These are phyloP conservation scores for Trametes sp. DNA, from an alignment of 1,284 basidiomycete genomes.

Conservation along the genomic window DNA sequence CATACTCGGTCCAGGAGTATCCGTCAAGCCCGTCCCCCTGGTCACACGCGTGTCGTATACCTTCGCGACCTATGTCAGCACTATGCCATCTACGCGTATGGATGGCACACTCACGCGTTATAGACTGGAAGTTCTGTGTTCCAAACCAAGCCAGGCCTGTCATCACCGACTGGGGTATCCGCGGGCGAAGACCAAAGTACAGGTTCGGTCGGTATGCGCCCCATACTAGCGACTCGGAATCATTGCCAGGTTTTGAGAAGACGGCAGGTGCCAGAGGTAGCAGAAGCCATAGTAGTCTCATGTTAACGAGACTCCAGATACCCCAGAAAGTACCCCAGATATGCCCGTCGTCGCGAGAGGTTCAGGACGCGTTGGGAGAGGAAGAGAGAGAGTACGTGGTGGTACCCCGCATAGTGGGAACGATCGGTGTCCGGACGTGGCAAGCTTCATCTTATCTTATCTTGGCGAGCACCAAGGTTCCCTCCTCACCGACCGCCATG, in stretches of 20 bases:
- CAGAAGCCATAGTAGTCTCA: slow-evolving; percentile 43
- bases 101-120: slow-evolving; percentile 59
- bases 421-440: slow-evolving; percentile 29
- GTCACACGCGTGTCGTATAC: slow-evolving; percentile 88
- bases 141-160: slow-evolving; percentile 95
- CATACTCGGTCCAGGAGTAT: slow-evolving; percentile 91
- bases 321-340: neutral
- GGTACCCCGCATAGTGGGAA: slow-evolving; percentile 4
- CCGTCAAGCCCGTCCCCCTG: slow-evolving; percentile 82
- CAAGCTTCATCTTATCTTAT: slow-evolving; percentile 27
- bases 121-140: slow-evolving; percentile 78
- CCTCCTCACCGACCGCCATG: neutral
- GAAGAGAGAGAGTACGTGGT: neutral
- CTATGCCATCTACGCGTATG: neutral
- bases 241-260: slow-evolving; percentile 43
- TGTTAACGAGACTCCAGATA: slow-evolving; percentile 19
- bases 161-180: slow-evolving; percentile 86
- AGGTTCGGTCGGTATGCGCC: slow-evolving; percentile 91
- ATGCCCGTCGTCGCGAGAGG: neutral
- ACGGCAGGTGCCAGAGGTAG: slow-evolving; percentile 38
- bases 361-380: neutral
- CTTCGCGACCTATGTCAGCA: slow-evolving; percentile 47
- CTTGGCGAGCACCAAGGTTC: neutral
- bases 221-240: slow-evolving; percentile 82
- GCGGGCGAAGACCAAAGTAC: slow-evolving; percentile 91